Conservation (phyloP, 2,329 filamentous ascomycete genomes). For the Aspergillus sp. region DNA sequence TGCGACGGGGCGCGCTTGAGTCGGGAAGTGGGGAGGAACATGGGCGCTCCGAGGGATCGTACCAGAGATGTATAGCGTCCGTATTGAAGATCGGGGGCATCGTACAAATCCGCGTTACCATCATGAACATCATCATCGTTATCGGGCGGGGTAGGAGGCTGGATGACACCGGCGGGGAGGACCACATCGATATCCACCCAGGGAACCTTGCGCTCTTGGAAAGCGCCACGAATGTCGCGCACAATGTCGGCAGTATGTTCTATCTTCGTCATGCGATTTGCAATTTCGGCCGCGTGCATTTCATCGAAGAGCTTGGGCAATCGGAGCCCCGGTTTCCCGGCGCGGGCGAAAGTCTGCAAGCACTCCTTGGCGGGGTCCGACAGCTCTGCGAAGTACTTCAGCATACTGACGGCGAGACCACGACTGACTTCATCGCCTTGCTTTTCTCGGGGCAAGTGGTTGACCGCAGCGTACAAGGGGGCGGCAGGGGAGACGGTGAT, state of each 20-base stretch:
- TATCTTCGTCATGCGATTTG: conserved; percentile 78
- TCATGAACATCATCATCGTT: conserved; percentile 66
- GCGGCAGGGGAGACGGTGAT: conserved; percentile 93
- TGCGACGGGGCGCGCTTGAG: conserved; percentile 84
- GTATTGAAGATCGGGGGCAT: conserved; percentile 58
- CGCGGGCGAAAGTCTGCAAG: conserved; percentile 59
- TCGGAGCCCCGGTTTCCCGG: conserved; percentile 60
- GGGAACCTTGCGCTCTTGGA: conserved; percentile 78
- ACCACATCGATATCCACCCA: conserved; percentile 88
- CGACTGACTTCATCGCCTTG: conserved; percentile 94
- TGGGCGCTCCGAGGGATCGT: conserved; percentile 75
- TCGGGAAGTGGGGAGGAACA: conserved; percentile 84
- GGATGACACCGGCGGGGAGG: conserved; percentile 74
- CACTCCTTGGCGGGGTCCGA: conserved; percentile 73
- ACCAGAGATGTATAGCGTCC: conserved; percentile 76
- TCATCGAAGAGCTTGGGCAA: conserved; percentile 77
- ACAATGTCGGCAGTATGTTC: conserved; percentile 76
- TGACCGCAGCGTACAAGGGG: conserved; percentile 85
- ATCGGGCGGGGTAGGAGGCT: conserved; percentile 61
- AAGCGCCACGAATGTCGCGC: conserved; percentile 69
- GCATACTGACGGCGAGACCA: conserved; percentile 85
- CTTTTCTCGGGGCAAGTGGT: conserved; percentile 85
- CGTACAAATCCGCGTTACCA: conserved; percentile 52
- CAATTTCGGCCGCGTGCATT: conserved; percentile 88
- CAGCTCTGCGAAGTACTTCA: conserved; percentile 92